phyloP scores from a whole-genome alignment of 495 filamentous ascomycete genomes.

The Lentithecium fluviatile region DNA sequence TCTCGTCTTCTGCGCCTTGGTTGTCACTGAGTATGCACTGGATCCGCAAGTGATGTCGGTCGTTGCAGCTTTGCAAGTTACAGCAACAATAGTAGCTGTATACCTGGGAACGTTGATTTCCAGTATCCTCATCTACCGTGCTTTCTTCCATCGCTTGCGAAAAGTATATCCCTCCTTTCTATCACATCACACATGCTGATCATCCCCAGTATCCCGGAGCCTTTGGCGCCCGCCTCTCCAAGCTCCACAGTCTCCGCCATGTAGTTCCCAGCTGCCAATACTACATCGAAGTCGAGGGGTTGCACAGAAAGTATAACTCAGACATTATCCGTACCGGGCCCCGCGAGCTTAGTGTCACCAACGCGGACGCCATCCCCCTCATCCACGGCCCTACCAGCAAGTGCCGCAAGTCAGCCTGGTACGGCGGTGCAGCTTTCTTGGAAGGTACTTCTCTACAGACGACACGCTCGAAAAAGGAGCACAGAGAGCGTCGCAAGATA shows the following conservation, averaged over 20 bases:
- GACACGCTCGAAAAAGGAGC: conserved; percentile 13
- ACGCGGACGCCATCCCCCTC: conserved; percentile 14
- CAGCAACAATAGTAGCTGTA: background rate
- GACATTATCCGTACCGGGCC: conserved; percentile 23
- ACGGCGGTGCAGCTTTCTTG: background rate
- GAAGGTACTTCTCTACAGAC: conserved; percentile 14
- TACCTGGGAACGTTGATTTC: conserved; percentile 23
- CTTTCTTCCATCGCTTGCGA: conserved; percentile 28
- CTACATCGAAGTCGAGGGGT: conserved; percentile 7
- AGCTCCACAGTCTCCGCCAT: conserved; percentile 3
- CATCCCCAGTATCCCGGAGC: conserved; percentile 31
- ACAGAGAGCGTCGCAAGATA: conserved; percentile 13
- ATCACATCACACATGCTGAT: background rate
- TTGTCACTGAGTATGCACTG: conserved; percentile 4
- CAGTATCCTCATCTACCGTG: conserved; percentile 29
- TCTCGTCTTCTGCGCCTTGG: background rate
- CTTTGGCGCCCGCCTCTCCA: conserved; percentile 16
- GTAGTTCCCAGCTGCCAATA: conserved; percentile 9
- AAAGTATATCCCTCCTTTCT: conserved; percentile 3
- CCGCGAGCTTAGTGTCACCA: conserved; percentile 22
- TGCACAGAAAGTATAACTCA: conserved; percentile 22
- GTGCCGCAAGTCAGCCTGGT: conserved; percentile 19
- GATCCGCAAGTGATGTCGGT: conserved; percentile 3
- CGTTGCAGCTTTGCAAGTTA: background rate
- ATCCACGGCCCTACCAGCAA: conserved; percentile 17